Evolutionary conservation across 768 basidiomycete species (phyloP).

Genomic region (Melanogaster broomeanus): DNA sequence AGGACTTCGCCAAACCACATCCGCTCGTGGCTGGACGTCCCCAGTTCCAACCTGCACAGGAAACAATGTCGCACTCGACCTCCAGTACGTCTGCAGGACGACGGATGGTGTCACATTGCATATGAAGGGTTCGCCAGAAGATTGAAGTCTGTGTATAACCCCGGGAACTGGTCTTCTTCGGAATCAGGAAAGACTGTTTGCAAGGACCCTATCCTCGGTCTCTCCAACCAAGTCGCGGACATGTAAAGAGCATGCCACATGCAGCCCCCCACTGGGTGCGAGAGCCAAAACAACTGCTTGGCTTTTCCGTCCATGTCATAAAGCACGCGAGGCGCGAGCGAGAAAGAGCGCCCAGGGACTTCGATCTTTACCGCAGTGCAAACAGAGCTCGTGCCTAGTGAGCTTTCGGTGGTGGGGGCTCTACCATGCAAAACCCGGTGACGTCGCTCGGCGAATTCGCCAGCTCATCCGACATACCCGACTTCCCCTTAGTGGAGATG

Average conservation of each 20-base stretch:
- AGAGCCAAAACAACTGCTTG: slow-evolving; percentile 50
- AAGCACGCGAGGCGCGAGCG: slow-evolving; percentile 60
- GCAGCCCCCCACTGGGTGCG: slow-evolving; percentile 57
- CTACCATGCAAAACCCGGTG: slow-evolving; percentile 71
- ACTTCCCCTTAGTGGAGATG: slow-evolving; percentile 57
- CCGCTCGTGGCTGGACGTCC: too few species aligned
- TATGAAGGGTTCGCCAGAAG: slow-evolving; percentile 41
- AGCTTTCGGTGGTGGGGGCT: too few species aligned
- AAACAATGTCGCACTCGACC: slow-evolving; percentile 53
- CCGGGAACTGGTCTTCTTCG: slow-evolving; percentile 60
- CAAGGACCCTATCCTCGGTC: slow-evolving; percentile 28
- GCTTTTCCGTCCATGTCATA: slow-evolving; percentile 20
- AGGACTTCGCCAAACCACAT: too few species aligned
- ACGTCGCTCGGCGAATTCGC: slow-evolving; percentile 59
- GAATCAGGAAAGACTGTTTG: slow-evolving; percentile 41
- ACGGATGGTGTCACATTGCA: slow-evolving; percentile 10
- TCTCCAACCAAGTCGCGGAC: slow-evolving; percentile 35
- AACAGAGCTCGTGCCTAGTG: too few species aligned
- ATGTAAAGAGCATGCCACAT: slow-evolving; percentile 58
- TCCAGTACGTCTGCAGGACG: slow-evolving; percentile 53
- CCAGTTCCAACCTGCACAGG: slow-evolving; percentile 38
- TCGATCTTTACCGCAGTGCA: slow-evolving; percentile 44
- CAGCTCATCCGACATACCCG: slow-evolving; percentile 64
- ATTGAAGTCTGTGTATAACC: slow-evolving; percentile 56
- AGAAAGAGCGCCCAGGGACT: slow-evolving; percentile 42